Percentiles rank a stretch among this genome's conserved stretches.
Conservation (phyloP, 2,329 filamentous ascomycete species). For the Bipolaris bicolor region DNA sequence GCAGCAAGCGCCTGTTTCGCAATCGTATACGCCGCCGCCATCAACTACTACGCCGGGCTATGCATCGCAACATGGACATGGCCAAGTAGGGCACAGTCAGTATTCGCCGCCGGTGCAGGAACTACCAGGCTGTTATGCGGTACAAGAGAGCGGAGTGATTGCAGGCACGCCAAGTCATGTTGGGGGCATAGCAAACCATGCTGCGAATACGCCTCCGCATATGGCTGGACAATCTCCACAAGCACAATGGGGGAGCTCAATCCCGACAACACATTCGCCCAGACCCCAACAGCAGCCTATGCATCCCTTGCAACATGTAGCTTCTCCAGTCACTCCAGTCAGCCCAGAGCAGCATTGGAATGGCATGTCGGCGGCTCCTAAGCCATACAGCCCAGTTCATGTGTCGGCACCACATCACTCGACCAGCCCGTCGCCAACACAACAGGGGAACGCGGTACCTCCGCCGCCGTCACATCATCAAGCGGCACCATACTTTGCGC, state of each 20-base stretch:
- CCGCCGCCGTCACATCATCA: no score
- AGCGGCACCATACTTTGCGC: slow-evolving; percentile 9
- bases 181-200: slow-evolving; percentile 15
- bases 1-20: slow-evolving; percentile 10
- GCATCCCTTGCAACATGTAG: neutral
- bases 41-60: slow-evolving; percentile 11
- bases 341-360: slow-evolving; percentile 34
- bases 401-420: no score
- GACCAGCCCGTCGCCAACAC: no score
- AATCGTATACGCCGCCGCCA: slow-evolving; percentile 22
- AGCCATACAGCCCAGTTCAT: no score
- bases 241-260: slow-evolving; percentile 16
- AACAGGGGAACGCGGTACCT: no score
- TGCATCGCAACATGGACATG: slow-evolving; percentile 21
- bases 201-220: slow-evolving; percentile 17
- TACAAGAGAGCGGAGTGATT: slow-evolving; percentile 38
- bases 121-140: slow-evolving; percentile 16
- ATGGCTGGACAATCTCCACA: slow-evolving; percentile 16
- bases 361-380: slow-evolving; percentile 9
- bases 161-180: slow-evolving; percentile 17
- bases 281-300: slow-evolving; percentile 8
- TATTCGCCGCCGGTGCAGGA: neutral
- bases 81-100: slow-evolving; percentile 19
- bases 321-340: neutral
- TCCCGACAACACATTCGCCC: slow-evolving; percentile 10